Conservation (phyloP, 495 filamentous ascomycete genomes). For the Hyaloscypha finlandica region DNA sequence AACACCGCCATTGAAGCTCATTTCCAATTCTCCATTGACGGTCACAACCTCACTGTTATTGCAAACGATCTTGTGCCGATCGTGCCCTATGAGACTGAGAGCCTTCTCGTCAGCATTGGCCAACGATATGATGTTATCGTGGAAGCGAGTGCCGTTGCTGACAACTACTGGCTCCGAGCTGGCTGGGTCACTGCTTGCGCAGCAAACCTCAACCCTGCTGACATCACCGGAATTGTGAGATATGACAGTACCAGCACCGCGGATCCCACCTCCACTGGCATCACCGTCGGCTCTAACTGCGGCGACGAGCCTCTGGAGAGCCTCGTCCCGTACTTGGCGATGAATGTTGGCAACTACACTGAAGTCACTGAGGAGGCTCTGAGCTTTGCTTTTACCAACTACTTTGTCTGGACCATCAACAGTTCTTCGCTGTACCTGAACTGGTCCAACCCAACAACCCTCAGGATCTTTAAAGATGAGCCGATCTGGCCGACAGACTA, state of each 20-base stretch:
- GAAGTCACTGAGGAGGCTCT: conserved; percentile 27
- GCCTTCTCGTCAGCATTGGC: conserved; percentile 62
- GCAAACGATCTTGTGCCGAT: conserved; percentile 54
- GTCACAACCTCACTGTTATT: conserved; percentile 51
- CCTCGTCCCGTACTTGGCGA: conserved; percentile 36
- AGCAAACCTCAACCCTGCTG: conserved; percentile 42
- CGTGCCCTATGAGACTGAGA: conserved; percentile 40
- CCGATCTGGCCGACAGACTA: conserved; percentile 37
- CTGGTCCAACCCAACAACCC: conserved; percentile 44
- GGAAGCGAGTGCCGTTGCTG: conserved; percentile 51
- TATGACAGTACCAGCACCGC: conserved; percentile 44
- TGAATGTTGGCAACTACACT: conserved; percentile 34
- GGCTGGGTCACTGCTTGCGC: conserved; percentile 42
- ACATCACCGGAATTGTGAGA: conserved; percentile 59
- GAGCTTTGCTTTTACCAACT: conserved; percentile 23
- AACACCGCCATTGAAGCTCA: conserved; percentile 55
- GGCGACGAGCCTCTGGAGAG: conserved; percentile 36
- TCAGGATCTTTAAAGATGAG: conserved; percentile 41
- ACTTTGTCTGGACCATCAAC: conserved; percentile 47
- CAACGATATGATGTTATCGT: conserved; percentile 74
- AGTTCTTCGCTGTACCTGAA: conserved; percentile 40
- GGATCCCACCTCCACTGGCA: conserved; percentile 37
- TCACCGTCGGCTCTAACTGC: conserved; percentile 30
- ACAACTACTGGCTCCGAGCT: conserved; percentile 59
- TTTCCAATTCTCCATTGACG: conserved; percentile 53